Percentiles rank a stretch among this genome's conserved stretches.
Evolutionary conservation across 495 filamentous ascomycete species (phyloP).

Genomic region (Jackrogersella multiformis): DNA sequence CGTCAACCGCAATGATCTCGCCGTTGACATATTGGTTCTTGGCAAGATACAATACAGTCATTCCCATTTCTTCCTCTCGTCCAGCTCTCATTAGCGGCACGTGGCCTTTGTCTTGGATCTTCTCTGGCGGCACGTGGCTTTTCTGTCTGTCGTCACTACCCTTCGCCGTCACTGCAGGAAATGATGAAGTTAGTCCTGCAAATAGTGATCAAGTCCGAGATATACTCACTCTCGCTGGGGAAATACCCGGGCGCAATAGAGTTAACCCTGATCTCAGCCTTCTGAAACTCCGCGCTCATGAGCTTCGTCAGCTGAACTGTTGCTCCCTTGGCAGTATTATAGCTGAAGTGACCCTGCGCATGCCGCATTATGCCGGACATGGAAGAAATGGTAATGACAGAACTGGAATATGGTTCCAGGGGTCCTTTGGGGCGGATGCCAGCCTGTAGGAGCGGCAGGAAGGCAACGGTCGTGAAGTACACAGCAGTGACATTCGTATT

Average conservation of each 20-base stretch:
- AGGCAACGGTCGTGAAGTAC: conserved; percentile 70
- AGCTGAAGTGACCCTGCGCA: conserved; percentile 64
- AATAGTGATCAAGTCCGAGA: not conserved
- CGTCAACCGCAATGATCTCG: conserved; percentile 68
- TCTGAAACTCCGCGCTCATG: conserved; percentile 60
- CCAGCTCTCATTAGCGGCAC: conserved; percentile 62
- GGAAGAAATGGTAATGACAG: conserved; percentile 66
- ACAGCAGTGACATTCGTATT: conserved; percentile 68
- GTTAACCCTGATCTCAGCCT: conserved; percentile 68
- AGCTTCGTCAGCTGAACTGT: conserved; percentile 70
- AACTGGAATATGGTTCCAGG: conserved; percentile 54
- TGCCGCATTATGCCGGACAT: conserved; percentile 66
- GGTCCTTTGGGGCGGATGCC: conserved; percentile 54
- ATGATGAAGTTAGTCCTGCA: conserved; percentile 13
- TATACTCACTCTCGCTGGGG: conserved; percentile 58
- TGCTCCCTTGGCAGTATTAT: conserved; percentile 69
- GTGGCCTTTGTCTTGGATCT: conserved; percentile 62
- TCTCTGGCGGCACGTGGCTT: conserved; percentile 59
- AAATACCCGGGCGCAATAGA: conserved; percentile 73
- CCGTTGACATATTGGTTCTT: conserved; percentile 70
- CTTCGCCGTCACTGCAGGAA: conserved; percentile 61
- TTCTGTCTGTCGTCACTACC: conserved; percentile 64
- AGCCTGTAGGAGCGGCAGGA: conserved; percentile 65
- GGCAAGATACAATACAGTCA: conserved; percentile 63
- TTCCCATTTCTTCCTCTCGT: conserved; percentile 66